Evolutionary conservation across 1,284 basidiomycete species (phyloP).

Genomic region (Malassezia dermatis): DNA sequence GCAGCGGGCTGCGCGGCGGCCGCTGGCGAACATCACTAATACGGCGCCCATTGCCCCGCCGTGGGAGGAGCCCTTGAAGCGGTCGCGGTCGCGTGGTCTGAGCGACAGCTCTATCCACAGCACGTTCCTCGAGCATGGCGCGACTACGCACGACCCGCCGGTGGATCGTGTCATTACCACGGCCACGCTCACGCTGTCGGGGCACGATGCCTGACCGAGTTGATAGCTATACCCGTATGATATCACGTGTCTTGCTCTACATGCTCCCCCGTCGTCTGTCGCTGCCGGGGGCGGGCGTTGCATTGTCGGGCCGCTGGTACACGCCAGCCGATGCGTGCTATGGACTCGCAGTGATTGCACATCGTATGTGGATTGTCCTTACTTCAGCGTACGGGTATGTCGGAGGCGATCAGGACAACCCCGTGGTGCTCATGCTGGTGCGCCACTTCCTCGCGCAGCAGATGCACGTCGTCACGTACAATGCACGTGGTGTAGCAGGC

Average conservation of each 20-base stretch:
- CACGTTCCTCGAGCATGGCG: conserved; percentile 33
- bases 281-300: neutral
- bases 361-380: conserved; percentile 4
- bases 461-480: conserved; percentile 13
- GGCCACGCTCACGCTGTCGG: neutral
- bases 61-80: conserved; percentile 17
- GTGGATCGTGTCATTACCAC: conserved; percentile 15
- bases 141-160: conserved; percentile 2
- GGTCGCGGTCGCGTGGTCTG: conserved; percentile 33
- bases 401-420: conserved; percentile 17
- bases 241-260: neutral
- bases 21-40: conserved; percentile 10
- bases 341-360: conserved; percentile 10
- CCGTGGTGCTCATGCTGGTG: conserved; percentile 12
- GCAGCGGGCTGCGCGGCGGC: neutral
- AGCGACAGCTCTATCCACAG: conserved; percentile 42
- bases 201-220: neutral
- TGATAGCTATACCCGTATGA: neutral
- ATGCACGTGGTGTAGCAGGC: conserved; percentile 10
- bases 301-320: conserved; percentile 3
- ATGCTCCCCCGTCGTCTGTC: neutral
- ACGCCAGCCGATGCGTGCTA: neutral
- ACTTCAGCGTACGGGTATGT: conserved; percentile 10
- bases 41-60: conserved; percentile 18
- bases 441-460: neutral